Conservation (phyloP, 2,329 filamentous ascomycete species). For the Claviceps humidiphila region DNA sequence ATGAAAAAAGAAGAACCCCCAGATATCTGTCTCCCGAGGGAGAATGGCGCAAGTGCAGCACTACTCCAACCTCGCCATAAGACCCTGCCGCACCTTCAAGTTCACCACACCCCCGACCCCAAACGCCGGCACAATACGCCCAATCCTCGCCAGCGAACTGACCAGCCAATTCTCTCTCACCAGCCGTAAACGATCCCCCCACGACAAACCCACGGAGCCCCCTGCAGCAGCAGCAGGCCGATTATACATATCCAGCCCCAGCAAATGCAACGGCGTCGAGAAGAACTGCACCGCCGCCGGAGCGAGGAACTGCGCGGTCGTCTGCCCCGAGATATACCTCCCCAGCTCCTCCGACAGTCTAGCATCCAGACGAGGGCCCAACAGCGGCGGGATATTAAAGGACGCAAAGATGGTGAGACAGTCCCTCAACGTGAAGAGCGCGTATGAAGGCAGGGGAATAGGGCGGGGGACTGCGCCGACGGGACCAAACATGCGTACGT, state of each 20-base stretch:
- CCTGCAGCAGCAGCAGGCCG: slow-evolving; percentile 26
- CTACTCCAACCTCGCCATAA: slow-evolving; percentile 50
- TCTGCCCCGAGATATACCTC: slow-evolving; percentile 35
- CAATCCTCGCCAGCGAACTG: slow-evolving; percentile 63
- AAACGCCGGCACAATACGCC: slow-evolving; percentile 78
- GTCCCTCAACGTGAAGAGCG: slow-evolving; percentile 70
- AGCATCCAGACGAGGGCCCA: slow-evolving; percentile 55
- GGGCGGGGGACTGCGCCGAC: slow-evolving; percentile 33
- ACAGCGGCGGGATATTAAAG: slow-evolving; percentile 74
- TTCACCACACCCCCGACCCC: slow-evolving; percentile 83
- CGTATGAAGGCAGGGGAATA: slow-evolving; percentile 59
- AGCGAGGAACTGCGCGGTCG: slow-evolving; percentile 64
- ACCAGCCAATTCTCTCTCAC: slow-evolving; percentile 66
- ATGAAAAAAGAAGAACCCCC: not conserved
- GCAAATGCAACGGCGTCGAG: slow-evolving; percentile 72
- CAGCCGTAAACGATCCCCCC: slow-evolving; percentile 48
- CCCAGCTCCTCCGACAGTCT: slow-evolving; percentile 37
- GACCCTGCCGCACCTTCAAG: slow-evolving; percentile 47
- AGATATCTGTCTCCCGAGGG: not conserved
- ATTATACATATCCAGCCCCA: slow-evolving; percentile 81
- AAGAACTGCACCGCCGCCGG: slow-evolving; percentile 68
- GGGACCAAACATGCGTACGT: slow-evolving; percentile 70
- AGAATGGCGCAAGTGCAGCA: not conserved
- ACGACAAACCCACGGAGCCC: slow-evolving; percentile 17
- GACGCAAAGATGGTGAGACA: slow-evolving; percentile 81